Evolutionary conservation across 1,139 yeast species (phyloP), one percentile per base, ranked within the genome.

Genomic region (Dujonia santamariae): DNA sequence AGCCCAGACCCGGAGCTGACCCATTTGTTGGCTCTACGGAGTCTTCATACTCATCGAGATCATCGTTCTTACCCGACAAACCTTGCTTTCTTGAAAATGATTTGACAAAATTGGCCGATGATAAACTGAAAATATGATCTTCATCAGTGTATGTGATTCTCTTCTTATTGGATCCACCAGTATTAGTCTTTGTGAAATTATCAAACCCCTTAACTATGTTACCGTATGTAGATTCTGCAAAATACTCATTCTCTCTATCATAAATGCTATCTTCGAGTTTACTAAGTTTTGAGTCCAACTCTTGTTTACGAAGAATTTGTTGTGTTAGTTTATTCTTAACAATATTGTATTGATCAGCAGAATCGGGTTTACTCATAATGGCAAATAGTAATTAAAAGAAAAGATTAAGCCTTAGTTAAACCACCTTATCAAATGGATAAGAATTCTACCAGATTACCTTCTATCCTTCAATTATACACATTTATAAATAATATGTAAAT

Each of bases 191-290:
- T 35, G 81, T 69, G 53, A 85, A 85, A 48, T 79, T 83, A 39
- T 90, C 97, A 52, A 88, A 90, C 1, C 97, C 97, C 45, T 83
- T 83, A 22, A 88, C 85, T 22, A 92, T 82, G 53, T 87, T 87
- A 0, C 96, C 96, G 38, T 78, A 76, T 7, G 71, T 61, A 46
- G 69, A 58, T 39, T 84, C 90, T 35, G 81, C 77, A 37, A 92
- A 75, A 53, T 92, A 90, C 20, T 77, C 77, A 5, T 85, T 79
- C 56, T 92, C 97, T 43, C 78, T 78, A 38, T 80, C 83, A 60
- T 80, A 88, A n/a, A 92, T 82, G 37, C 77, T 75, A 42, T 87
- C 96, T 50, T 90, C 97, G 12, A 87, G 53, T 32, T 60, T 59
- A 26, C 72, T 73, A 35, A 86, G 67, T 45, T 76, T 76, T 28